Base-by-base conservation (phyloP, 2,329 filamentous ascomycete genomes). In the Monosporascus cannonballus region DNA sequence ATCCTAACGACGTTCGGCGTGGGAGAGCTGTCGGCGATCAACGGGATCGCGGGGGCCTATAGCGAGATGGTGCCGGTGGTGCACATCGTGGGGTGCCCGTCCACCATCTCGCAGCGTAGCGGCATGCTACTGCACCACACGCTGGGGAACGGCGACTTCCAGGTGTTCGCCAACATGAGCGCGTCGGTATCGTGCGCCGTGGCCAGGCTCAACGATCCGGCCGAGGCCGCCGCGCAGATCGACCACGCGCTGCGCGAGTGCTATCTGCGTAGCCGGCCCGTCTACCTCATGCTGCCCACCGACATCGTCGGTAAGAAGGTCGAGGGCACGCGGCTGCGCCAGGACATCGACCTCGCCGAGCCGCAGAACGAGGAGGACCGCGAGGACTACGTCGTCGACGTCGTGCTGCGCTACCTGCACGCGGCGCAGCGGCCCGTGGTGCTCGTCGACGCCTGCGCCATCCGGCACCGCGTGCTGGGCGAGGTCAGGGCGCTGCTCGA, bases 211-310 rank as follows among this genome's bases (percentile, higher is more conserved):
- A 85, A 83, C 65, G 79, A 89, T 57, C 82, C 86, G 1, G 70
- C 77, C 54, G 85, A 89, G 59, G 87, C 88, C 42, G 85, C 89
- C 9, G 74, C 76, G 15, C 81, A 90, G 63, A 92, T 96, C 60
- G 91, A 96, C 67, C 79, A 89, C 62, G 83, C 87, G 3, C 78
- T 96, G 27, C 80, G 81, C 34, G 79, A 90, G 70, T 94, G 89
- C 67, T 90, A 82, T 73, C 70, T 89, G 45, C 76, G 81, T 52
- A 89, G 85, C 55, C 80, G 87, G 20, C 91, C 91, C 3, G 88
- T 95, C 48, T 96, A 96, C 70, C 84, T 96, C 61, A 86, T 86
- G 66, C 75, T 96, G 8, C 90, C 91, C 2, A 89, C 87, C 17
- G 89, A 96, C 66, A 87, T 94, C 77, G 84, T 89, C 9, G 74